Evolutionary conservation across 78 protist genomes (phyloP), one percentile per base, ranked within the genome.

Genomic region (Dictyostelium firmibasis): DNA sequence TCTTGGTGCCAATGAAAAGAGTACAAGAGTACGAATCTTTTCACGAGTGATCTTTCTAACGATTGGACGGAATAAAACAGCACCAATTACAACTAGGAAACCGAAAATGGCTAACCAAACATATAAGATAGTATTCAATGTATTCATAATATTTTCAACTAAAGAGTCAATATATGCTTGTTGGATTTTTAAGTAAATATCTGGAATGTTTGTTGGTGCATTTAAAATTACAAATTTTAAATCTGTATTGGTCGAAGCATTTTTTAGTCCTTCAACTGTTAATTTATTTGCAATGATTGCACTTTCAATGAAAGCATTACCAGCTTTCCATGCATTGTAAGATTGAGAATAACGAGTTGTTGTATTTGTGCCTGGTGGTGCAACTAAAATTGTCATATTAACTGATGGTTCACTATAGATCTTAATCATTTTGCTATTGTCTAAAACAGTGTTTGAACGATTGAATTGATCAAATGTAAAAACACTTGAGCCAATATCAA

Each of bases 321-420:
- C 94, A 33, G 87, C 94, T 50, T 89, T 89, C 88, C 87, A 89
- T 6, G 60, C 76, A 69, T 89, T 89, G 35, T 81, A 89, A n/a
- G 16, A 0, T 43, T 76, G 84, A 31, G 27, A 25, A 27, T 79
- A 79, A 33, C 2, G 27, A 18, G 6, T 18, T 2, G 27, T n/a
- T n/a, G 16, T 25, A 36, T 23, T 57, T 33, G 44, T 4, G 0
- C 82, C 82, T n/a, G 2, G 2, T 18, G 86, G 64, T 8, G 27
- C 35, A 29, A 88, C 8, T 14, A 81, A 67, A 9, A 88, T 44
- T 13, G 33, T 20, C 16, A 88, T 41, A 33, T 29, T 41, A 3
- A 43, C n/a, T 35, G 31, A n/a, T 29, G 94, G 94, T 33, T 35
- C 35, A 25, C 81, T 88, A 60, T 88, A 88, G 47, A 88, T 44